A percentile compares a stretch with the other conserved stretches of the same genome.
phyloP scores from a whole-genome alignment of 495 filamentous ascomycete species.

The Daldinia grandis region DNA sequence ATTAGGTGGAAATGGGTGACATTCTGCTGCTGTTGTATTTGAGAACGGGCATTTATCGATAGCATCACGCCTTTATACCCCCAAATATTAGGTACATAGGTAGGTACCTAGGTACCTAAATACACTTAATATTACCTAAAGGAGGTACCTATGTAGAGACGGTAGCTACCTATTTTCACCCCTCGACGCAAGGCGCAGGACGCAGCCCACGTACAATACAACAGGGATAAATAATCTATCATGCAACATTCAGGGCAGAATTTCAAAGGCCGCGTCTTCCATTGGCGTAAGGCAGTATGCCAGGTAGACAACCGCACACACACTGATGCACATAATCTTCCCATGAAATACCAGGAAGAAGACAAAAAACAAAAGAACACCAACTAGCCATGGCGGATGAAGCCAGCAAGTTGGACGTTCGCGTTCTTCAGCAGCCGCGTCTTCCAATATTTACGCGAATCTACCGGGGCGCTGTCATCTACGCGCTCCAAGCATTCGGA shows the following conservation, averaged over 20 bases:
- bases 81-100: too few relatives aligned
- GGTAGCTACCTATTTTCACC: not conserved
- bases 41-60: too few relatives aligned
- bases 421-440: slow-evolving; percentile 9
- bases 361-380: not conserved
- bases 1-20: too few relatives aligned
- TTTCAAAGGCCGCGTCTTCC: not conserved
- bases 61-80: not conserved
- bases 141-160: not conserved
- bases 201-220: not conserved
- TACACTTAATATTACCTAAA: too few relatives aligned
- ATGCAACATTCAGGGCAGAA: not conserved
- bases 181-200: too few relatives aligned
- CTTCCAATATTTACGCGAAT: slow-evolving; percentile 23
- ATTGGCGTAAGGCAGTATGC: not conserved
- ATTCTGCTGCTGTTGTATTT: too few relatives aligned
- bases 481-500: slow-evolving; percentile 4
- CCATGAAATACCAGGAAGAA: too few relatives aligned
- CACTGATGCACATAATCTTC: not conserved
- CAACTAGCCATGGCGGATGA: slow-evolving; percentile 11
- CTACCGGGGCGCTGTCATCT: slow-evolving; percentile 8
- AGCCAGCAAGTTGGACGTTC: slow-evolving; percentile 3
- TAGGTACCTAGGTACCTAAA: too few relatives aligned
- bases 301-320: not conserved
- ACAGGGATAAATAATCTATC: not conserved